Evolutionary conservation across 306 rosid species (phyloP), one percentile per base, ranked within the genome.

Genomic region (Abrus precatorius): DNA sequence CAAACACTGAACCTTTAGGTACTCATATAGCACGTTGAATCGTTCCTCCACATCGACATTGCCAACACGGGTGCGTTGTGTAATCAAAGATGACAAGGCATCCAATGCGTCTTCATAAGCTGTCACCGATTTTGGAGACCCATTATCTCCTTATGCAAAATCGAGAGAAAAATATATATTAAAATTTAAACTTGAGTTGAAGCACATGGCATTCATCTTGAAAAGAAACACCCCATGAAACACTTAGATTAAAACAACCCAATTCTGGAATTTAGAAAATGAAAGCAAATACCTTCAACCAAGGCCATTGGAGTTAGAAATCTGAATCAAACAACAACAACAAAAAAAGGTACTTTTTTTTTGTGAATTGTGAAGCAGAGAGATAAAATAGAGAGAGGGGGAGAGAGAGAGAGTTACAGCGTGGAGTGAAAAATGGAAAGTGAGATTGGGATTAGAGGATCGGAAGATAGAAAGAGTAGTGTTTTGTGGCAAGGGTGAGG

Each of bases 11-110:
- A 86, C 98, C 90, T 90, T 95, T 1, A 95, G 9, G 73, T 95
- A 92, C 62, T 95, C 87, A 50, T 76, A 87, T 9, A 95, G 81
- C 65, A 95, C 74, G 45, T 78, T 87, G 83, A 92, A 92, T 50
- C 92, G 86, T 30, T 92, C 98, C 60, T 91, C 98, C 63, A 82
- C 66, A 72, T 87, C 89, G 89, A 86, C 89, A 81, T 78, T 88
- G 75, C 94, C 97, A 57, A 93, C 92, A 43, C 97, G 97, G 55
- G 90, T 91, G 72, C 97, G 97, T 80, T 78, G 84, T 9, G 97
- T 88, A 72, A 95, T 95, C 83, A 95, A 79, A 57, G 99, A 95
- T 34, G 95, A 95, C 72, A 95, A 78, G 5, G 92, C 95, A 59
- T 86, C 91, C 89, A 95, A 71, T 57, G 95, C 99, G 80, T 93